A percentile compares a stretch with the other conserved stretches of the same genome.
Evolutionary conservation across 1,284 basidiomycete species (phyloP).

Genomic region (Fereydounia khargensis): DNA sequence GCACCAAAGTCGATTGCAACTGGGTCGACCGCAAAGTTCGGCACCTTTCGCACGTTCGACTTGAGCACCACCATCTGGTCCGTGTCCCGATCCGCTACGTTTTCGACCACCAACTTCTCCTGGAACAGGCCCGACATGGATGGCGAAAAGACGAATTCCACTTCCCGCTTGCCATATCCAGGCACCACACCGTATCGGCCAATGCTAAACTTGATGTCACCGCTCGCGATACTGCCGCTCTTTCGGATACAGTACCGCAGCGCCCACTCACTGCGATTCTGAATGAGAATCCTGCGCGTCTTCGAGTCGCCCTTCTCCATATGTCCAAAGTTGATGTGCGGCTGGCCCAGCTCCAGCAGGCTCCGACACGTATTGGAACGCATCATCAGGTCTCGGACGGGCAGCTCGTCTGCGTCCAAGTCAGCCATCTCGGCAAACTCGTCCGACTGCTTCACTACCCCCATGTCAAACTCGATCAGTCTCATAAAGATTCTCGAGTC

Average conservation of each 20-base stretch:
- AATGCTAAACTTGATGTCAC: conserved; percentile 61
- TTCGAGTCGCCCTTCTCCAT: conserved; percentile 62
- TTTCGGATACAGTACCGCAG: conserved; percentile 61
- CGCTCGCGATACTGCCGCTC: conserved; percentile 62
- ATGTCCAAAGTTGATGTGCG: conserved; percentile 62
- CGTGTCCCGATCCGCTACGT: conserved; percentile 60
- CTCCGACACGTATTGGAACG: conserved; percentile 60
- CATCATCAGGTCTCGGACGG: conserved; percentile 62
- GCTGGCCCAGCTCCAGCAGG: conserved; percentile 61
- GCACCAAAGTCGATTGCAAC: conserved; percentile 57
- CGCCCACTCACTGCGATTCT: conserved; percentile 60
- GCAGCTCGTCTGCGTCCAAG: conserved; percentile 58
- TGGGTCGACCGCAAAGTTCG: conserved; percentile 60
- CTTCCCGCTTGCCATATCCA: conserved; percentile 61
- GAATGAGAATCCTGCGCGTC: conserved; percentile 61
- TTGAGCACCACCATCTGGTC: conserved; percentile 61
- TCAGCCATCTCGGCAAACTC: conserved; percentile 49
- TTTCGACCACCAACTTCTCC: conserved; percentile 61
- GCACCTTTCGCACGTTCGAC: conserved; percentile 60
- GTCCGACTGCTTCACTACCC: conserved; percentile 26
- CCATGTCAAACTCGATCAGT: conserved; percentile 60
- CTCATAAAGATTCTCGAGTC: conserved; percentile 61
- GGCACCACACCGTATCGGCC: conserved; percentile 62
- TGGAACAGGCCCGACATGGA: conserved; percentile 60
- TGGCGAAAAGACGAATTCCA: conserved; percentile 59